Conservation (phyloP, 2,329 filamentous ascomycete species). For the Penicillium palitans region DNA sequence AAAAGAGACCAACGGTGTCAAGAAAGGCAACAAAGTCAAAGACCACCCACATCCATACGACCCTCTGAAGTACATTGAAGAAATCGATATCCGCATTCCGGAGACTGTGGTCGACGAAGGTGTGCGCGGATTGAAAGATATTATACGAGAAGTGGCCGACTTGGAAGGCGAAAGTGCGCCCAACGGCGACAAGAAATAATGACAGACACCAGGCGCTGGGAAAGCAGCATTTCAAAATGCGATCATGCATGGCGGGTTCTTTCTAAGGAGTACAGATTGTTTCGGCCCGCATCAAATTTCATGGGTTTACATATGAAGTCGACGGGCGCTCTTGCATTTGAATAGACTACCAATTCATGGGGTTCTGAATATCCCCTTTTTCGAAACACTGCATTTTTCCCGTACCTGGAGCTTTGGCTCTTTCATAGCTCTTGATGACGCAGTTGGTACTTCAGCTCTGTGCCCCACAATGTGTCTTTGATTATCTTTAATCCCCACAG, state of each 20-base stretch:
- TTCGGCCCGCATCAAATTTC: slow-evolving; percentile 16
- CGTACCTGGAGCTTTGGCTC: neutral
- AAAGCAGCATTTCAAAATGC: slow-evolving; percentile 6
- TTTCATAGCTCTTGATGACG: neutral
- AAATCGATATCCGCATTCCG: slow-evolving; percentile 52
- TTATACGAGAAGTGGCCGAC: slow-evolving; percentile 53
- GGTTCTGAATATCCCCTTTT: neutral
- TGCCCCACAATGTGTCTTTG: neutral
- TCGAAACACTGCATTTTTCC: neutral
- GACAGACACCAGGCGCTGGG: neutral
- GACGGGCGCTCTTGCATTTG: slow-evolving; percentile 18
- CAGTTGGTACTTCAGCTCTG: neutral
- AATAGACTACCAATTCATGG: slow-evolving; percentile 26
- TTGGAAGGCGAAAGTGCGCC: slow-evolving; percentile 41
- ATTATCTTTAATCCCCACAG: neutral
- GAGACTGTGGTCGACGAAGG: slow-evolving; percentile 52
- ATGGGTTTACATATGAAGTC: slow-evolving; percentile 19
- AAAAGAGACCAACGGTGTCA: slow-evolving; percentile 22
- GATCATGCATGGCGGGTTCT: slow-evolving; percentile 23
- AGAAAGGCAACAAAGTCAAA: slow-evolving; percentile 32
- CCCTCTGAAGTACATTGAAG: slow-evolving; percentile 34
- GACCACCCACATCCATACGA: slow-evolving; percentile 17
- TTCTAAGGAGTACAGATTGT: slow-evolving; percentile 19
- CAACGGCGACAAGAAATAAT: slow-evolving; percentile 27
- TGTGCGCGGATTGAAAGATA: slow-evolving; percentile 52